Base-by-base conservation (phyloP, 257 asterid genomes). In the Rubia yunnanensis region DNA sequence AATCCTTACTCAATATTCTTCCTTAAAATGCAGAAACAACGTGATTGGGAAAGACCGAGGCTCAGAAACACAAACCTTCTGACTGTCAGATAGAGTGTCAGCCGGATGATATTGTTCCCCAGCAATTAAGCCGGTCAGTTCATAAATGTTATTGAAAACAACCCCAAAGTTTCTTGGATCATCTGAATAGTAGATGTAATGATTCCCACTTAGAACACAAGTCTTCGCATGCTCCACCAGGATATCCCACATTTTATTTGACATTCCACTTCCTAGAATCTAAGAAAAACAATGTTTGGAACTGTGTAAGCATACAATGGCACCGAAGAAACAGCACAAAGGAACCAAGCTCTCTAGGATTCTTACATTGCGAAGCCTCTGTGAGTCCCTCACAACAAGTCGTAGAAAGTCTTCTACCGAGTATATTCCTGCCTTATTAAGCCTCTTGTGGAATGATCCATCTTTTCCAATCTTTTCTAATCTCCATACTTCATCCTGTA, bases 191-290 rank as follows among this genome's bases (percentile, higher is more conserved):
- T 89, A 92, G 27, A 92, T 88, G 39, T 92, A 89, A 34, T 84
- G 84, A 73, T 89, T 92, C 70, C 91, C 97, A 72, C 99, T 81
- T 70, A 92, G 81, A 58, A 81, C 88, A 56, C 99, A 90, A 30
- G 99, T 94, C 89, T 90, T 90, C 10, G 99, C 83, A 70, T 94
- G 99, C 69, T 94, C 95, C 62, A 83, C 80, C 24, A 94, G 96
- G 73, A 76, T 83, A 10, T 94, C 99, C 99, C 99, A 94, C 97
- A 88, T 90, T 83, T 82, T 90, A 72, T 94, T 94, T 36, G 98
- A 94, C 96, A 92, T 92, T 79, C 97, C 96, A 82, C 92, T 82
- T 74, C 97, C 96, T 49, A 94, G 87, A 64, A 94, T 85, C 99
- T 94, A 79, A 63, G 28, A 77, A 22, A 76, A 66, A 50, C 9